Percentiles rank a stretch among this genome's conserved stretches.
Evolutionary conservation across 495 filamentous ascomycete species (phyloP).

Genomic region (Hypoxylon trugodes): DNA sequence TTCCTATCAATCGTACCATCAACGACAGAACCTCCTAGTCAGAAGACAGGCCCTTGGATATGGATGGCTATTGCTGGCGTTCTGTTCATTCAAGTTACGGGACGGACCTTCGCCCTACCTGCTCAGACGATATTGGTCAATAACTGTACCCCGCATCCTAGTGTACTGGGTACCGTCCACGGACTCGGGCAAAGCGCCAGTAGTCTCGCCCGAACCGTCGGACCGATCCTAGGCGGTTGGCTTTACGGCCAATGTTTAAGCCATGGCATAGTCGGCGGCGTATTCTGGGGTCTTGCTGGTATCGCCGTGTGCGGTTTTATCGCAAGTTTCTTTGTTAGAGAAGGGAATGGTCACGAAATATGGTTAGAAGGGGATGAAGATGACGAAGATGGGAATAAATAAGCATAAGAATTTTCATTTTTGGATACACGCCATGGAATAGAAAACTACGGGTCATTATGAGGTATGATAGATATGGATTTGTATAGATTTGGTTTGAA

Average conservation of each 20-base stretch:
- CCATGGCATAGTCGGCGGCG: constrained; percentile 75
- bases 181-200: constrained; percentile 80
- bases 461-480: constrained; percentile 11
- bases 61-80: constrained; percentile 76
- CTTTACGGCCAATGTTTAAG: constrained; percentile 76
- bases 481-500: constrained; percentile 7
- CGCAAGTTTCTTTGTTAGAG: constrained; percentile 72
- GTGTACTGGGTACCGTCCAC: constrained; percentile 82
- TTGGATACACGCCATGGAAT: neutral
- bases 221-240: constrained; percentile 75
- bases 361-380: constrained; percentile 72
- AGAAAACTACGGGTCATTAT: neutral
- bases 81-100: constrained; percentile 76
- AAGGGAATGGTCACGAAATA: constrained; percentile 78
- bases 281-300: constrained; percentile 76
- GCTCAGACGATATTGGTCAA: constrained; percentile 81
- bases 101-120: constrained; percentile 83
- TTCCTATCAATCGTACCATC: constrained; percentile 77
- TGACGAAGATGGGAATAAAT: constrained; percentile 40
- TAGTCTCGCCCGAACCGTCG: constrained; percentile 75
- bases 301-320: constrained; percentile 69
- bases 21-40: constrained; percentile 62
- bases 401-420: neutral
- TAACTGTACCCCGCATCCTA: constrained; percentile 83
- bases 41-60: constrained; percentile 70